Evolutionary conservation across 495 filamentous ascomycete species (phyloP).

Genomic region (Cryomyces minteri): DNA sequence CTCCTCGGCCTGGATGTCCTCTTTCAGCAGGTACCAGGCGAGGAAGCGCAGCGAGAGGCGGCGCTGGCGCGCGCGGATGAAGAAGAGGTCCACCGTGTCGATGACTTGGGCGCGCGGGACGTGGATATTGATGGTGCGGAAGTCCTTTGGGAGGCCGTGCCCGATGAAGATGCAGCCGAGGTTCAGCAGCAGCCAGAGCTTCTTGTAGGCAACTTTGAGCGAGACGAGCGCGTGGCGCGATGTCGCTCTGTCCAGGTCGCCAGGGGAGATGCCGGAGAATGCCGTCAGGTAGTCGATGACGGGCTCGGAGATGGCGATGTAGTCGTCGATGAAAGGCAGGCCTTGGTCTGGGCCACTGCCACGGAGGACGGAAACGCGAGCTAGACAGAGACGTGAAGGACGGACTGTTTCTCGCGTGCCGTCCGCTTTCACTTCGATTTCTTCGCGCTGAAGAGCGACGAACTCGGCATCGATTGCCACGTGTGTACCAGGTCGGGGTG

Average conservation of each 20-base stretch:
- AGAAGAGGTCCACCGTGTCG: constrained; percentile 82
- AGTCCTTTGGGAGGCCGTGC: constrained; percentile 82
- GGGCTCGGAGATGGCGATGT: constrained; percentile 73
- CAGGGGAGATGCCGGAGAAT: constrained; percentile 74
- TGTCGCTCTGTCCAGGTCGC: constrained; percentile 57
- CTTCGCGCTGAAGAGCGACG: constrained; percentile 72
- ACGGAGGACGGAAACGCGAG: constrained; percentile 72
- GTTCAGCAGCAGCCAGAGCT: constrained; percentile 91
- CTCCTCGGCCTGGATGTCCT: constrained; percentile 74
- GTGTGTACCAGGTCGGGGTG: constrained; percentile 47
- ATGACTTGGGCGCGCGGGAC: constrained; percentile 81
- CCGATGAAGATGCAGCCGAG: constrained; percentile 87
- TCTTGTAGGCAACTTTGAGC: constrained; percentile 88
- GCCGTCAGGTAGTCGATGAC: constrained; percentile 93
- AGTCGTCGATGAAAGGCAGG: constrained; percentile 87
- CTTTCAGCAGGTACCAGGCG: constrained; percentile 70
- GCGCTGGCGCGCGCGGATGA: constrained; percentile 44
- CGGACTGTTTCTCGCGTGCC: constrained; percentile 72
- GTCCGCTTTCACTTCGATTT: constrained; percentile 84
- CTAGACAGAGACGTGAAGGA: constrained; percentile 67
- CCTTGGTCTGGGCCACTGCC: constrained; percentile 59
- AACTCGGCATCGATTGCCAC: constrained; percentile 94
- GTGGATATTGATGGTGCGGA: constrained; percentile 94
- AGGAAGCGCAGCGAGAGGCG: constrained; percentile 78
- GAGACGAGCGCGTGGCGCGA: constrained; percentile 67